Conservation (phyloP, 441 rosid genomes). For the Adansonia madagascariensis region DNA sequence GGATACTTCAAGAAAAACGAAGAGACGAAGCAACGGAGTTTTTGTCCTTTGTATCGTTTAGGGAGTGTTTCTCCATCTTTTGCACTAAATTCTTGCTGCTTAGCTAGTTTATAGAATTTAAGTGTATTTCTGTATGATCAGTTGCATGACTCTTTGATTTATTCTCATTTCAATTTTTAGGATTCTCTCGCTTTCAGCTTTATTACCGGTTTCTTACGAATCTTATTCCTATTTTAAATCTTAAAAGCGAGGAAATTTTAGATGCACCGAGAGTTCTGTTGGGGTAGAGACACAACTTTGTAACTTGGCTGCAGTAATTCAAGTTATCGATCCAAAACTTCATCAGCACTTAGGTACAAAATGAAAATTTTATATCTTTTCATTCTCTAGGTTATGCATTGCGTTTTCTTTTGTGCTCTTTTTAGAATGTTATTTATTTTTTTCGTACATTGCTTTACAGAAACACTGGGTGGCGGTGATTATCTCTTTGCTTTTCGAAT, state of each 20-base stretch:
- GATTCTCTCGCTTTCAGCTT: conserved; percentile 16
- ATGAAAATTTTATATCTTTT: no score
- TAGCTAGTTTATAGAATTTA: not conserved
- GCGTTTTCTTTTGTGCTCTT: not conserved
- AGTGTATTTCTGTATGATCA: no score
- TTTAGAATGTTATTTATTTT: conserved; percentile 12
- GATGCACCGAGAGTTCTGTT: no score
- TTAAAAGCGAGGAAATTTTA: no score
- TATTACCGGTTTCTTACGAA: conserved; percentile 30
- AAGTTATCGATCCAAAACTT: no score
- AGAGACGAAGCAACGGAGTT: not conserved
- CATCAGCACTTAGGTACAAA: no score
- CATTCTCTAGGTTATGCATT: no score
- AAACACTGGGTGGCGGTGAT: conserved; percentile 48
- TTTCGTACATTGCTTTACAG: conserved; percentile 44
- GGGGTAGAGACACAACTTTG: no score
- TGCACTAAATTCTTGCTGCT: not conserved
- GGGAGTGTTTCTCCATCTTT: not conserved
- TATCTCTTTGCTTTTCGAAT: conserved; percentile 93
- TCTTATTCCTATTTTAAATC: not conserved
- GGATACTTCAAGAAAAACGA: no score
- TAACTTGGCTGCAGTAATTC: no score
- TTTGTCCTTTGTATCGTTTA: not conserved
- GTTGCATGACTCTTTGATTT: no score
- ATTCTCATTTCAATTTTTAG: no score